These are phyloP conservation scores for Lentinula guzmanii DNA, from an alignment of 768 basidiomycete species.

Conservation along the genomic window DNA sequence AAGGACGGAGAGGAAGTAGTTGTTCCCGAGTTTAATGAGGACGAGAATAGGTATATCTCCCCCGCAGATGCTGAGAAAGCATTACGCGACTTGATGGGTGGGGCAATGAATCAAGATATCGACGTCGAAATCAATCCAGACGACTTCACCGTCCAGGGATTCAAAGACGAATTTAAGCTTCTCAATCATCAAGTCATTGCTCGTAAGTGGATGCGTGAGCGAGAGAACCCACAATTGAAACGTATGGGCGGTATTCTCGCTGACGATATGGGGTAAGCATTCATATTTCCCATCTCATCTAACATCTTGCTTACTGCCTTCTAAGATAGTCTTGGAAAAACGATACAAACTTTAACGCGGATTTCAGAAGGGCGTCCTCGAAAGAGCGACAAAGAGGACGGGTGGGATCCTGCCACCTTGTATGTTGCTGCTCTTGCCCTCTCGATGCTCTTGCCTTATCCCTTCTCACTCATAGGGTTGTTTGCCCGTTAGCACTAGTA, in stretches of 20 bases:
- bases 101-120: conserved; percentile 54
- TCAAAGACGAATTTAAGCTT: conserved; percentile 60
- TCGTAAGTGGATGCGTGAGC: conserved; percentile 79
- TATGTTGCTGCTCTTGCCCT: conserved; percentile 25
- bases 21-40: conserved; percentile 18
- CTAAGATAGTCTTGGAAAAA: conserved; percentile 68
- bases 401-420: conserved; percentile 71
- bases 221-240: conserved; percentile 65
- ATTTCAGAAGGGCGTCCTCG: conserved; percentile 79
- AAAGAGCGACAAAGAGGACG: conserved; percentile 63
- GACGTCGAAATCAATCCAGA: conserved; percentile 54
- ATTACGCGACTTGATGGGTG: conserved; percentile 69
- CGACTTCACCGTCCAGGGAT: conserved; percentile 72
- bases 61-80: conserved; percentile 69
- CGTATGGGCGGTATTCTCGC: conserved; percentile 84
- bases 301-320: neutral
- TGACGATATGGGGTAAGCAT: conserved; percentile 78
- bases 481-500: conserved; percentile 84
- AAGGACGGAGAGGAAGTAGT: conserved; percentile 25
- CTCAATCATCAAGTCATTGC: conserved; percentile 88
- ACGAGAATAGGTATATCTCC: conserved; percentile 26
- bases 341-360: conserved; percentile 83
- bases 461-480: conserved; percentile 45
- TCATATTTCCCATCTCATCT: neutral
- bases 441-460: neutral